Evolutionary conservation across 169 alveolate genomes (phyloP), one percentile per base, ranked within the genome.

Genomic region (Babesia bigemina): DNA sequence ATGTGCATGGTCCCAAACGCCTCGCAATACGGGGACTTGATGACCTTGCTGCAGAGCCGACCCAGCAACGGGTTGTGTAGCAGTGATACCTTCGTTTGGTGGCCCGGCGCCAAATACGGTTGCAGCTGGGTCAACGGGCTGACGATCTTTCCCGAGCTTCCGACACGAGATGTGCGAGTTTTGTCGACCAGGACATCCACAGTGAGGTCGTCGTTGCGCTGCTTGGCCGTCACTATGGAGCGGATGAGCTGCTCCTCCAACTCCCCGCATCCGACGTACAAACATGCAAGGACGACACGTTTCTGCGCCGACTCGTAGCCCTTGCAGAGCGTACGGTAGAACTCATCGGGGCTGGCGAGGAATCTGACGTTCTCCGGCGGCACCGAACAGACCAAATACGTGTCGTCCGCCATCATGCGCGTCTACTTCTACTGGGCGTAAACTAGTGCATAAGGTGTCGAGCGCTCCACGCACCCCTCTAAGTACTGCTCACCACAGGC

Each of bases 1-100:
- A 90, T 78, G 63, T 90, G 94, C 90, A 90, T 72, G 10, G 87
- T 86, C 29, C 94, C 94, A 21, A 90, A 66, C 50, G 91, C 86
- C 63, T 90, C 94, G 71, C 88, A 79, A 7, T 47, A 79, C 53
- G 92, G 89, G 24, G 87, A 66, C 42, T 84, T 89, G 57, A 84
- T 11, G 24, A 90, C 63, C 28, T 81, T 86, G 59, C 84, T 76
- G 48, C 62, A 33, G 17, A 83, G 47, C 49, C 86, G 70, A 45
- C 89, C 92, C 24, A 79, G 50, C 67, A 86, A 74, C 22, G 94
- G 94, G 42, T 85, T 85, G 65, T 90, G 92, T 59, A 85, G 86
- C 33, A 90, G 71, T 36, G 81, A 60, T n/a, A 90, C 72, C 22
- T 67, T 86, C 9, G 81, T 50, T 29, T 78, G 39, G n/a, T 78